A percentile compares a stretch with the other conserved stretches of the same genome.
Conservation (phyloP, 2,329 filamentous ascomycete species). For the Nannizziopsis barbatae region DNA sequence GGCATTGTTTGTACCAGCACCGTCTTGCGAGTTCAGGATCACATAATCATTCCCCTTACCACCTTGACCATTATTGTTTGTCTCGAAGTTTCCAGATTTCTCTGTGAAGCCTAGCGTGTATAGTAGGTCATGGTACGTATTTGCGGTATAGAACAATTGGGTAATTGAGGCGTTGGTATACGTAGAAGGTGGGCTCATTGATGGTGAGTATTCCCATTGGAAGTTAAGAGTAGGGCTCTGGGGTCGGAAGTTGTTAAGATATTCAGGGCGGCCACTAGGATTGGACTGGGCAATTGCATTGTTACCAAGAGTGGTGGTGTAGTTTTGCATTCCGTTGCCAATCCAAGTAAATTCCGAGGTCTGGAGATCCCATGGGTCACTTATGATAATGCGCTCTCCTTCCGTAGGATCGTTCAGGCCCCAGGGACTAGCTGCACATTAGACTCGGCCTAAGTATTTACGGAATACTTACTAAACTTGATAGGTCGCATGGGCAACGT, state of each 20-base stretch:
- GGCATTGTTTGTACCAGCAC: conserved; percentile 14
- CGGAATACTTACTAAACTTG: conserved; percentile 12
- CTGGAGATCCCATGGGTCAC: conserved; percentile 11
- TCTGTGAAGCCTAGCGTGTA: conserved; percentile 13
- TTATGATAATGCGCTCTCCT: conserved; percentile 9
- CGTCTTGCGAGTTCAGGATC: conserved; percentile 14
- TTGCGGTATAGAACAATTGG: conserved; percentile 14
- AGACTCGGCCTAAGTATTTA: neutral
- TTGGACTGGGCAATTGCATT: conserved; percentile 13
- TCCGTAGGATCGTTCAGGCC: conserved; percentile 15
- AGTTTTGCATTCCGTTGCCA: conserved; percentile 7
- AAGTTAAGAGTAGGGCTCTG: conserved; percentile 10
- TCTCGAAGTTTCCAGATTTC: conserved; percentile 13
- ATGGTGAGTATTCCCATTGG: conserved; percentile 8
- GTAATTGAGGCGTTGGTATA: conserved; percentile 14
- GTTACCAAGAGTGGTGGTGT: conserved; percentile 13
- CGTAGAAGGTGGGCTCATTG: conserved; percentile 5
- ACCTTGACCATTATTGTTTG: conserved; percentile 12
- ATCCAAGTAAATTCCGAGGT: conserved; percentile 13
- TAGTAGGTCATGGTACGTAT: conserved; percentile 12
- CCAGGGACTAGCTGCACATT: conserved; percentile 5
- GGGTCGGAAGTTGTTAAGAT: conserved; percentile 14
- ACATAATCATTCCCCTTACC: conserved; percentile 12
- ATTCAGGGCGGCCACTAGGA: conserved; percentile 8
- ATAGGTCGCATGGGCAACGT: conserved; percentile 12